Base-by-base conservation (phyloP, 108 stramenopile genomes). In the Pseudonitzschia multistriata region DNA sequence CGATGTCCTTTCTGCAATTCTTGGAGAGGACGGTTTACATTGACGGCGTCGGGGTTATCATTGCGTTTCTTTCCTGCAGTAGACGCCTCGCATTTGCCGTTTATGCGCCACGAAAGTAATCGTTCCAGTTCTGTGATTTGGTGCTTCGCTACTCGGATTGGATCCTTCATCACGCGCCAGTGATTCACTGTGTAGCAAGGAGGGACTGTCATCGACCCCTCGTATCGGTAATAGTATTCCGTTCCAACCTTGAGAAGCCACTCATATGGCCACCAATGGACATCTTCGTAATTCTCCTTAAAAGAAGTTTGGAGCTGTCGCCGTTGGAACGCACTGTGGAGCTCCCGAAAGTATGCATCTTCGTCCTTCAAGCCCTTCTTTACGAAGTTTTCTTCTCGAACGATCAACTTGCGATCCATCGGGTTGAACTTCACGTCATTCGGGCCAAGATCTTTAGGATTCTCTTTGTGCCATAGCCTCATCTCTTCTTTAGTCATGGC, bases 101-200 rank as follows among this genome's bases (percentile, higher is more conserved):
- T 74, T 5, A 79, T 76, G 19, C 84, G 74, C 62, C 76, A 66
- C 1, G 71, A 66, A 27, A 85, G 42, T 25, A 85, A 55, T 10
- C 80, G 71, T 39, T 79, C 71, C 66, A 85, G 33, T 54, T 81
- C 84, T 0, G 22, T 48, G 19, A 85, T 76, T 55, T 85, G 84
- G 37, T 73, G 74, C 49, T 67, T 66, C 33, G 81, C 56, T 0
- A 85, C 75, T 40, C 80, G 74, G 52, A 85, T 74, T 3, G 84
- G 84, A 74, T 85, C 80, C 69, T 81, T 81, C 66, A 81, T 68
- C 1, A 81, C 74, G 39, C 84, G 74, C 84, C 84, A 85, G 47
- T 81, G 80, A 39, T 71, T 74, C 7, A 57, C 63, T 28, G 81
- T 50, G 54, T 73, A 76, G 73, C 84, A 85, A 15, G 84, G 84